Evolutionary conservation across 805 yeast genomes (phyloP), one percentile per base, ranked within the genome.

Genomic region (Zygosaccharomyces bisporus): DNA sequence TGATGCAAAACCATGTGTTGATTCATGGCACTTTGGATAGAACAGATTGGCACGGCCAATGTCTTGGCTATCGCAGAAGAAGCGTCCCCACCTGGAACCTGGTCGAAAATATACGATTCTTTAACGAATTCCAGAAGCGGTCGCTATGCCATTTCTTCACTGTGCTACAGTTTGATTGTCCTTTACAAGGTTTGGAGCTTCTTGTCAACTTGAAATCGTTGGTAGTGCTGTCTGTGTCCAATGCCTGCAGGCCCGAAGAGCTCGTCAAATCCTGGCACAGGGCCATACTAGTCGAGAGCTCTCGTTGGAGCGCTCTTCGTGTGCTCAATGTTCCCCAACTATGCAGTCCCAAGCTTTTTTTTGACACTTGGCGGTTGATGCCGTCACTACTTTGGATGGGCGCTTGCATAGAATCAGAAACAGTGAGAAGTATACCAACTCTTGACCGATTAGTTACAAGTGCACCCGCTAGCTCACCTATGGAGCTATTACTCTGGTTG

Each of bases 281-380:
- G 16, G 34, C 49, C 8, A 20, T 50, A 14, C 10, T 14, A 18
- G 37, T 24, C 13, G 39, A 43, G 25, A 3, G 33, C 6, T 32
- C 27, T 6, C 42, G 40, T 10, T 53, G 57, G 58, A 12, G 20
- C 10, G 14, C 32, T 3, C 35, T 52, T n/a, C 20, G 17, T 14
- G 23, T 27, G 9, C 19, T 54, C 9, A 31, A 33, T 7, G 6
- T 54, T 14, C 51, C 51, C 4, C 45, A 49, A 23, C 35, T 54
- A 16, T 36, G 32, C 10, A 50, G 39, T 32, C 49, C 49, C 2
- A 51, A 41, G 34, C 10, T 49, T 10, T 37, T 53, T 29, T 44
- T 42, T 40, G 52, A 55, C 7, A 13, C 43, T 3, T 35, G 47
- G 27, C 9, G 13, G 3, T 12, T 44, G 9, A 29, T 53, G 6